Percentiles rank a stretch among this genome's conserved stretches.
These are phyloP conservation scores for Leptographium flavum DNA, from an alignment of 2,329 filamentous ascomycete genomes.

Conservation along the genomic window DNA sequence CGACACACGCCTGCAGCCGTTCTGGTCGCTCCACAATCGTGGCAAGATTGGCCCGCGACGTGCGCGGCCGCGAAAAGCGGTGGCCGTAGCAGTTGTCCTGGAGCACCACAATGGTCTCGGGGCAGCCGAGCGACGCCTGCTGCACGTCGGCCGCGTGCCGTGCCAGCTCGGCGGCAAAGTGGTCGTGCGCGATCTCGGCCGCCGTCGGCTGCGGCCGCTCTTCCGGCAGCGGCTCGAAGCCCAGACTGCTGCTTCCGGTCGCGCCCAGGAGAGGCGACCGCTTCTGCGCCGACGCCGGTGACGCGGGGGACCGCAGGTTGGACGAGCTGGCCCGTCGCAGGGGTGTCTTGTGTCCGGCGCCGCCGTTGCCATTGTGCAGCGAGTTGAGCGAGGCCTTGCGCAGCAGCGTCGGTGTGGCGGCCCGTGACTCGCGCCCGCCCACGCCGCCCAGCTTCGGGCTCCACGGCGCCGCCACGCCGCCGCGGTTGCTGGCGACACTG, in stretches of 20 bases:
- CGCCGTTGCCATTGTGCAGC: slow-evolving; percentile 20
- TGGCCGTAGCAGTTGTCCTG: slow-evolving; percentile 95
- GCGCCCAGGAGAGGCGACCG: slow-evolving; percentile 15
- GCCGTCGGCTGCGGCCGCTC: slow-evolving; percentile 25
- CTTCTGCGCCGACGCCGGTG: slow-evolving; percentile 8
- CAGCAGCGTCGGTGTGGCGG: slow-evolving; percentile 35
- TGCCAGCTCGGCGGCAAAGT: slow-evolving; percentile 57
- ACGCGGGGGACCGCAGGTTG: slow-evolving; percentile 19
- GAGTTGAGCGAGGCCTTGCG: slow-evolving; percentile 45
- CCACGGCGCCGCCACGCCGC: slow-evolving; percentile 21
- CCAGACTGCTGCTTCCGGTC: slow-evolving; percentile 3
- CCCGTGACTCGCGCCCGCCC: slow-evolving; percentile 27
- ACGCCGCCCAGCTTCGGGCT: slow-evolving; percentile 23
- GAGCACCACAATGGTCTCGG: slow-evolving; percentile 66
- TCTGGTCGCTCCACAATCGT: slow-evolving; percentile 91
- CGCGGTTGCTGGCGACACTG: slow-evolving; percentile 15
- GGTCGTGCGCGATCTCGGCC: slow-evolving; percentile 45
- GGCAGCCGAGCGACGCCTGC: slow-evolving; percentile 9
- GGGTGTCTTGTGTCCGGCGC: slow-evolving; percentile 10
- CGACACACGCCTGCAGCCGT: slow-evolving; percentile 66
- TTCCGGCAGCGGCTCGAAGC: slow-evolving; percentile 6
- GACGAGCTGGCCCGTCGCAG: slow-evolving; percentile 35
- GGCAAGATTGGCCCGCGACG: slow-evolving; percentile 53
- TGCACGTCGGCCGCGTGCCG: slow-evolving; percentile 32
- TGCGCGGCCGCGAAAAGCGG: slow-evolving; percentile 71